These are phyloP conservation scores for Solanum aculeatissimum DNA, from an alignment of 305 asterid species.

Conservation along the genomic window DNA sequence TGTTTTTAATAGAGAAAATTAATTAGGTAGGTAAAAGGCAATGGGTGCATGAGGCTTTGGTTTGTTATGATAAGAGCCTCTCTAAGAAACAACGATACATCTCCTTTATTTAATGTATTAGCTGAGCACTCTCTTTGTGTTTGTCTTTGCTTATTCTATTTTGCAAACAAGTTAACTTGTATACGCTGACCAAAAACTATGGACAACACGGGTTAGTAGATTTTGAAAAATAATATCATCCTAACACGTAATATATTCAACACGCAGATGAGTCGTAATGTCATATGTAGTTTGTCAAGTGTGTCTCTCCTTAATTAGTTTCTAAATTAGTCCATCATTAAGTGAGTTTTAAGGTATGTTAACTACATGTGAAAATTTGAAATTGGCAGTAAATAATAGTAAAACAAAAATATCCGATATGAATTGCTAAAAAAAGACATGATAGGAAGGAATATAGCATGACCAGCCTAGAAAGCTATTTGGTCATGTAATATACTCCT, in stretches of 20 bases:
- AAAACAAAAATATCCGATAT: background rate
- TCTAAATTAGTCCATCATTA: background rate
- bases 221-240: too few species aligned
- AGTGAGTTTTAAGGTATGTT: background rate
- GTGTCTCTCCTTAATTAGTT: too few species aligned
- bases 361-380: background rate
- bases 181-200: background rate
- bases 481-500: background rate
- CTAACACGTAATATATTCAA: too few species aligned
- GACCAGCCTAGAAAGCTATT: background rate
- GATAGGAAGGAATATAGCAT: background rate
- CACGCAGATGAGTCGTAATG: too few species aligned
- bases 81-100: background rate
- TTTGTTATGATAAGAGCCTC: constrained; percentile 5
- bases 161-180: background rate
- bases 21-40: constrained; percentile 22
- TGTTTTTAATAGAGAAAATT: background rate
- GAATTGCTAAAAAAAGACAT: background rate
- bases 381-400: background rate
- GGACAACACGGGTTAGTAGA: background rate
- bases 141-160: background rate
- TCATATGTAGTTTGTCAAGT: too few species aligned
- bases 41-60: constrained; percentile 19
- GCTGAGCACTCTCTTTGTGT: background rate
- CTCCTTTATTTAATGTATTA: background rate